Evolutionary conservation across 208 protist genomes (phyloP).

Genomic region (Lotmaria passim): DNA sequence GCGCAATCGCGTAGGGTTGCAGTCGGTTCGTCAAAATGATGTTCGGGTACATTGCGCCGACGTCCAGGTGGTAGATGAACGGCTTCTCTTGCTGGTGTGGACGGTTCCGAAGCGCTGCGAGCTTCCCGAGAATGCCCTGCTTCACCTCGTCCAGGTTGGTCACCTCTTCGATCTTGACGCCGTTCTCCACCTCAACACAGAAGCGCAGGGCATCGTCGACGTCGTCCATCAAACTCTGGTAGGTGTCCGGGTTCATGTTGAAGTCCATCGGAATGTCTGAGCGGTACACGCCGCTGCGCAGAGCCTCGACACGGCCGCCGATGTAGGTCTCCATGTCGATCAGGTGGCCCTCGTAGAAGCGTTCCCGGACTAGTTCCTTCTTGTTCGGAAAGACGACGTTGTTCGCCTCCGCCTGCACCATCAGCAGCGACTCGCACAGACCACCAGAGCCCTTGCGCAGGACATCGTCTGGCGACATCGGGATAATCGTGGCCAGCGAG

Average conservation of each 20-base stretch:
- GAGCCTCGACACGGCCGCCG: constrained; percentile 95
- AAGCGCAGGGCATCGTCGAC: constrained; percentile 94
- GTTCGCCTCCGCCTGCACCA: constrained; percentile 97
- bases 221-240: constrained; percentile 94
- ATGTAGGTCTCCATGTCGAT: constrained; percentile 99
- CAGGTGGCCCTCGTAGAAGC: constrained; percentile 97
- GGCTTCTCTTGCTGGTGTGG: constrained; percentile 89
- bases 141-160: constrained; percentile 94
- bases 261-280: constrained; percentile 97
- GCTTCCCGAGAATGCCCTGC: constrained; percentile 66
- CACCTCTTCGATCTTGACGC: constrained; percentile 87
- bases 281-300: constrained; percentile 97
- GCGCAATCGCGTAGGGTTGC: constrained; percentile 97
- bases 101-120: constrained; percentile 87
- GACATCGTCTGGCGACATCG: constrained; percentile 98
- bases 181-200: constrained; percentile 90
- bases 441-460: constrained; percentile 99
- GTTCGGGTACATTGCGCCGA: constrained; percentile 99
- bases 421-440: constrained; percentile 99
- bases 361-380: constrained; percentile 86
- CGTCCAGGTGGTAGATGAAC: constrained; percentile 99
- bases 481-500: constrained; percentile 99
- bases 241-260: constrained; percentile 88
- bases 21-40: constrained; percentile 99
- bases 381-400: constrained; percentile 99